phyloP scores from a whole-genome alignment of 2,329 filamentous ascomycete species.

The Beauveria brongniartii region DNA sequence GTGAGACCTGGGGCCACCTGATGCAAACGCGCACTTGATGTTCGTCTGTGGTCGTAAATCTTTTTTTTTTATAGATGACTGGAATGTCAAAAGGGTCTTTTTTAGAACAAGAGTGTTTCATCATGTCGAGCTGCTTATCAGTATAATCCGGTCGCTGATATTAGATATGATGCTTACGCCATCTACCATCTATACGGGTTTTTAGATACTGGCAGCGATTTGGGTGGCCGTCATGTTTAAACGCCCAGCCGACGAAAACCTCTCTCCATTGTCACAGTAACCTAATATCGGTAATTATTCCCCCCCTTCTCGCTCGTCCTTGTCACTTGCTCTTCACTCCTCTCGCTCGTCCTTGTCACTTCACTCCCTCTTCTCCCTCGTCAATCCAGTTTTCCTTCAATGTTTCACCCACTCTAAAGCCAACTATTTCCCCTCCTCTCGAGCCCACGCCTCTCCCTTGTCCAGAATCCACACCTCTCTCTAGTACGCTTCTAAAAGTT shows the following conservation, averaged over 20 bases:
- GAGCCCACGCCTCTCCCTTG: background rate
- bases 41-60: background rate
- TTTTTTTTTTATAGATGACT: conserved; percentile 3
- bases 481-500: no score
- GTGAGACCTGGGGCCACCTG: background rate
- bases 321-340: background rate
- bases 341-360: background rate
- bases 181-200: no score
- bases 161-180: background rate
- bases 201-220: background rate
- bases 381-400: background rate
- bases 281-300: no score
- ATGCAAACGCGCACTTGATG: background rate
- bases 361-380: background rate
- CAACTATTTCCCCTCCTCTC: background rate
- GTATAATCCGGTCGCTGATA: background rate
- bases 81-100: background rate
- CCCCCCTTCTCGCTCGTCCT: background rate
- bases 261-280: background rate
- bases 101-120: no score
- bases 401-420: background rate
- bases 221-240: background rate
- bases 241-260: no score
- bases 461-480: background rate
- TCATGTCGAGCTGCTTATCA: background rate